Evolutionary conservation across 768 basidiomycete species (phyloP), one percentile per base, ranked within the genome.

Genomic region (Collybia sp.): DNA sequence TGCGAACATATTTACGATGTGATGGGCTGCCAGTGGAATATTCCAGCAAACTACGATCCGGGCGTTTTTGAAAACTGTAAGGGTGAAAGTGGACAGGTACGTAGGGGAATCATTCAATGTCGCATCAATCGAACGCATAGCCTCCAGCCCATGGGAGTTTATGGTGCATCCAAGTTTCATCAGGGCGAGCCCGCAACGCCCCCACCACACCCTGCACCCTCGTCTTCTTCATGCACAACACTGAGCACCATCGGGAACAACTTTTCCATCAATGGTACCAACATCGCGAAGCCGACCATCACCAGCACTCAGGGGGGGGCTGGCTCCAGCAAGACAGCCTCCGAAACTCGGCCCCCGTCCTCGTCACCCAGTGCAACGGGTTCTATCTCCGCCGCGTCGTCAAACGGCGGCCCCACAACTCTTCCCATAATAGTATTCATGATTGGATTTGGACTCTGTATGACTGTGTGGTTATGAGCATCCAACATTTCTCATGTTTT

Each of bases 1-100:
- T 53, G 58, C 43, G 50, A 59, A 40, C 55, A 56, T 30, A 56
- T 54, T n/a, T 57, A 55, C 35, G 51, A 55, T 34, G 47, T 46
- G 16, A 53, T 53, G 38, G 53, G 57, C 0, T 58, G 57, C 25
- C 48, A 39, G 25, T 58, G 45, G 45, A 37, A 37, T 10, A 37
- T 37, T 6, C 35, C 35, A 37, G 35, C 35, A 3, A 37, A 37
- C 17, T 37, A 37, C 17, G 13, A 13, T 37, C 17, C 35, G 35
- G 35, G 35, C n/a, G 35, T 37, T n/a, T 37, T 37, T 37, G 35
- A 37, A 18, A 37, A 6, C 17, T 37, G 35, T 10, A 13, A 37
- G 35, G 35, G 35, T n/a, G 35, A 37, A 3, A 37, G 35, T 18
- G 35, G 35, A 3, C 13, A 13, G 35, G 35, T 37, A 37, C 35